phyloP scores from a whole-genome alignment of 192 early-diverging fungal genomes.

The Spizellomyces punctatus region DNA sequence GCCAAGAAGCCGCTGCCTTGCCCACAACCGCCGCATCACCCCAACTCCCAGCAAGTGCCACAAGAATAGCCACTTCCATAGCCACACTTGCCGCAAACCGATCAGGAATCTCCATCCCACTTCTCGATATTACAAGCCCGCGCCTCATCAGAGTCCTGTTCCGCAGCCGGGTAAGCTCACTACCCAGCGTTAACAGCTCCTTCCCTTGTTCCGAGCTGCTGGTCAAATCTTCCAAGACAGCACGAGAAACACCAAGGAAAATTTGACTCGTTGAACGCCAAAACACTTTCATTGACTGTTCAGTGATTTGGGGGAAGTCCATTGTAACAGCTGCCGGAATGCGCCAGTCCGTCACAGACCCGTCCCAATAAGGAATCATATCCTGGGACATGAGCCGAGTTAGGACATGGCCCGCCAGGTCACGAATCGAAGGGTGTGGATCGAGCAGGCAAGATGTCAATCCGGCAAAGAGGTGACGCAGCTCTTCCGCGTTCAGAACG shows the following conservation, averaged over 20 bases:
- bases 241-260: slow-evolving; percentile 61
- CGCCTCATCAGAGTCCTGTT: slow-evolving; percentile 41
- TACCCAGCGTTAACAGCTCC: slow-evolving; percentile 33
- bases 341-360: slow-evolving; percentile 45
- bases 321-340: slow-evolving; percentile 2
- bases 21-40: slow-evolving; percentile 56
- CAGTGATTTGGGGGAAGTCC: slow-evolving; percentile 31
- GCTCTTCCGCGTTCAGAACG: slow-evolving; percentile 67
- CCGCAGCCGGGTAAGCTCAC: slow-evolving; percentile 29
- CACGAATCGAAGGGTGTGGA: slow-evolving; percentile 67
- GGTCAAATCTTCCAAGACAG: slow-evolving; percentile 68
- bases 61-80: slow-evolving; percentile 74
- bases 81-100: slow-evolving; percentile 68
- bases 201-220: slow-evolving; percentile 19
- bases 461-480: slow-evolving; percentile 69
- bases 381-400: slow-evolving; percentile 72
- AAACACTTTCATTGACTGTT: slow-evolving; percentile 67
- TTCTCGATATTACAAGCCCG: not conserved
- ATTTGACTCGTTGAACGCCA: slow-evolving; percentile 77
- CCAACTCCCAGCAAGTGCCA: slow-evolving; percentile 42
- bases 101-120: slow-evolving; percentile 49
- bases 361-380: slow-evolving; percentile 80
- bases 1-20: slow-evolving; percentile 55
- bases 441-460: slow-evolving; percentile 80
- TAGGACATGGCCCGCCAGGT: slow-evolving; percentile 71